Percentiles rank a stretch among this genome's conserved stretches.
Conservation (phyloP, 768 basidiomycete species). For the Jaapia argillacea region DNA sequence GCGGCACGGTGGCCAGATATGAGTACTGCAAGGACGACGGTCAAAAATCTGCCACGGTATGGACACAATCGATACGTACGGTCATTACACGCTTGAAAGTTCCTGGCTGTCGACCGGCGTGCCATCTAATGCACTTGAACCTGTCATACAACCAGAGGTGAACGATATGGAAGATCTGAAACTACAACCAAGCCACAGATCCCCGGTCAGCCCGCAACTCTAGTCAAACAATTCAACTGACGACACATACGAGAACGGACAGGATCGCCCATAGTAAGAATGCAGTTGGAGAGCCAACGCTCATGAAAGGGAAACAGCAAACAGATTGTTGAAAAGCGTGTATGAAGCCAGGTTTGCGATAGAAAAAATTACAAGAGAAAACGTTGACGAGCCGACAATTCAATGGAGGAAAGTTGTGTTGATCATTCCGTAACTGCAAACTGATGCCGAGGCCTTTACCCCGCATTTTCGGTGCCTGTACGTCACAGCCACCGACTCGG, state of each 20-base stretch:
- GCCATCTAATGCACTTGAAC: constrained; percentile 69
- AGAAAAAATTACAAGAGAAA: too few relatives aligned
- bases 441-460: too few relatives aligned
- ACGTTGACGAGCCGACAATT: too few relatives aligned
- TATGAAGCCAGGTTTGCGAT: too few relatives aligned
- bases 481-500: too few relatives aligned
- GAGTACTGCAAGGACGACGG: constrained; percentile 62
- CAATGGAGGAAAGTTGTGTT: too few relatives aligned
- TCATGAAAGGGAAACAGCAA: constrained; percentile 38
- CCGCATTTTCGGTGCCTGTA: too few relatives aligned
- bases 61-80: constrained; percentile 28
- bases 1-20: constrained; percentile 61
- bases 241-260: constrained; percentile 43
- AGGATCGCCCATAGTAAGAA: constrained; percentile 73
- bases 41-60: background rate
- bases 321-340: too few relatives aligned
- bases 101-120: constrained; percentile 67
- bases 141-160: constrained; percentile 79
- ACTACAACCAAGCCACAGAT: constrained; percentile 28
- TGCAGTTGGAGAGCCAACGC: constrained; percentile 62
- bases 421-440: too few relatives aligned
- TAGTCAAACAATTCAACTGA: constrained; percentile 1
- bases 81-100: constrained; percentile 88
- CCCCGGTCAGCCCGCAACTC: constrained; percentile 3
- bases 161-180: constrained; percentile 52